phyloP scores from a whole-genome alignment of 2,329 filamentous ascomycete species.

The Graphium sp. region DNA sequence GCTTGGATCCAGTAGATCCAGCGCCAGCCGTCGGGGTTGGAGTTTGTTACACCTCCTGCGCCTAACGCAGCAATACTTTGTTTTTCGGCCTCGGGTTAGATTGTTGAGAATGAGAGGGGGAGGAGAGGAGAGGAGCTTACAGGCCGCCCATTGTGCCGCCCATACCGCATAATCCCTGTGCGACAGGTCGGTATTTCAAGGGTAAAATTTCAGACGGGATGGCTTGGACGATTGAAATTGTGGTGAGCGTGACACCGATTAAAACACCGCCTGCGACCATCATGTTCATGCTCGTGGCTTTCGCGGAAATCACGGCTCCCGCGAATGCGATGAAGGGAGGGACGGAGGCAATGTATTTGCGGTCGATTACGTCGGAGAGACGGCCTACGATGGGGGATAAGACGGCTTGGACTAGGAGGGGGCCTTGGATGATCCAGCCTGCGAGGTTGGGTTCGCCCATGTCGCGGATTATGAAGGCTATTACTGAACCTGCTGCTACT shows the following conservation, averaged over 20 bases:
- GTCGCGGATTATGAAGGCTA: slow-evolving; percentile 37
- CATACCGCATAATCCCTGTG: slow-evolving; percentile 33
- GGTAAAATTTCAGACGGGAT: slow-evolving; percentile 40
- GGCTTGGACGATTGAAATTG: slow-evolving; percentile 35
- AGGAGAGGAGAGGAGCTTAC: slow-evolving; percentile 16
- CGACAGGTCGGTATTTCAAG: slow-evolving; percentile 35
- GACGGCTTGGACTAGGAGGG: slow-evolving; percentile 38
- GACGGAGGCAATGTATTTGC: slow-evolving; percentile 32
- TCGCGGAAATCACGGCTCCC: slow-evolving; percentile 35
- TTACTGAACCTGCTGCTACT: slow-evolving; percentile 34
- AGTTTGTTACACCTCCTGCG: slow-evolving; percentile 33
- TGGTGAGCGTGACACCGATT: slow-evolving; percentile 35
- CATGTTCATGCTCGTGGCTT: slow-evolving; percentile 35
- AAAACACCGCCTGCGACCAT: slow-evolving; percentile 39
- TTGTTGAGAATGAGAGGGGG: neutral
- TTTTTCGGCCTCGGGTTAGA: neutral
- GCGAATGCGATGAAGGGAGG: slow-evolving; percentile 35
- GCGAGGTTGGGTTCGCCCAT: slow-evolving; percentile 29
- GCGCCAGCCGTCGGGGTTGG: slow-evolving; percentile 28
- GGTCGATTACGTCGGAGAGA: slow-evolving; percentile 36
- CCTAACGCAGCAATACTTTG: slow-evolving; percentile 28
- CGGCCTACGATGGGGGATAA: slow-evolving; percentile 37
- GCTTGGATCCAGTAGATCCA: slow-evolving; percentile 44
- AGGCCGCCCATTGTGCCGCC: slow-evolving; percentile 32
- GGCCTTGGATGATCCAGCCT: slow-evolving; percentile 38